Conservation (phyloP, 192 early-diverging fungal species). For the Backusella circina region DNA sequence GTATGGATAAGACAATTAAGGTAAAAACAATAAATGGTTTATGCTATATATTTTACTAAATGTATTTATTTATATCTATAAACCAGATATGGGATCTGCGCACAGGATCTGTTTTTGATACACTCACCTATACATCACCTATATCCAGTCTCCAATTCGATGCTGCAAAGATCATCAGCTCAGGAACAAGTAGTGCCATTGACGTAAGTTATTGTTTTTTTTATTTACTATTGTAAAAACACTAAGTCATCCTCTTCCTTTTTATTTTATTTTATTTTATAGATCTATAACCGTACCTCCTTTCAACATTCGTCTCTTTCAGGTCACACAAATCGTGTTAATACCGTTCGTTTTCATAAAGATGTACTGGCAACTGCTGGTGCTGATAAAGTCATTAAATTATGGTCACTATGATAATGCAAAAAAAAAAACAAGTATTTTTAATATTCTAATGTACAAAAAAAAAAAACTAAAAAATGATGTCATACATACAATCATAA, state of each 20-base stretch:
- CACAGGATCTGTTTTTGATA: constrained; percentile 62
- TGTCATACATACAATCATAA: neutral
- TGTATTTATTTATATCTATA: neutral
- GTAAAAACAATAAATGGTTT: constrained; percentile 19
- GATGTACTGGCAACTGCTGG: constrained; percentile 59
- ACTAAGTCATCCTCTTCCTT: neutral
- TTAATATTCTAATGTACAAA: neutral
- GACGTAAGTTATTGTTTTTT: constrained; percentile 31
- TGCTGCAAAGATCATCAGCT: constrained; percentile 51
- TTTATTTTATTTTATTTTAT: neutral
- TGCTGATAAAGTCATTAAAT: constrained; percentile 56
- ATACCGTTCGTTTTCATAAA: constrained; percentile 43
- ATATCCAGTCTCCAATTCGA: constrained; percentile 53
- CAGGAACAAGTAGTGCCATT: constrained; percentile 37
- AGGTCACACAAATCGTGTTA: constrained; percentile 41
- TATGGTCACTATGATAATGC: constrained; percentile 49
- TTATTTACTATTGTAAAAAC: neutral
- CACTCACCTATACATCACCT: constrained; percentile 48
- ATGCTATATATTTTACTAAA: neutral
- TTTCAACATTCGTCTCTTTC: constrained; percentile 58
- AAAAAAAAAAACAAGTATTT: neutral
- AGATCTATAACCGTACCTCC: constrained; percentile 58
- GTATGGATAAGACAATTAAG: constrained; percentile 58
- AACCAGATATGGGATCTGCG: constrained; percentile 71
- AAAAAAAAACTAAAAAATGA: neutral